Evolutionary conservation across 1,139 yeast genomes (phyloP), one percentile per base, ranked within the genome.

Genomic region (Arxiozyma bovina): DNA sequence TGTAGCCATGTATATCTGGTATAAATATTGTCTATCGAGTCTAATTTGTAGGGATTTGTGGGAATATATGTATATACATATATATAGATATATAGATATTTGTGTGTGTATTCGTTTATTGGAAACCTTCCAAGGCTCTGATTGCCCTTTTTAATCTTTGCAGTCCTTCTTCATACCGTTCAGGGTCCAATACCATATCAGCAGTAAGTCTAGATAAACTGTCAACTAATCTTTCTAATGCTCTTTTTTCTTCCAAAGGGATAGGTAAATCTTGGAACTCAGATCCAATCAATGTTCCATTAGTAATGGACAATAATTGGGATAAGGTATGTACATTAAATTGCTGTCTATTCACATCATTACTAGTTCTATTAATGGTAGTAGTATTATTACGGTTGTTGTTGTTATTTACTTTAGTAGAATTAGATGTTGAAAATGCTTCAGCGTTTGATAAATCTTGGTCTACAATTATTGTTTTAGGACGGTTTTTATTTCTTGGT

Each of bases 131-230:
- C 53, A 91, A 74, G 0, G 90, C 95, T 54, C 87, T 74, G 56
- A 89, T 77, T 0, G 96, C 97, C 63, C 82, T 83, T 63, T 85
- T 87, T 60, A 91, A 73, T 58, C 97, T 74, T 59, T 80, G 77
- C 45, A 88, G 78, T n/a, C 96, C 96, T 58, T 87, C 87, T 30
- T 84, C 85, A 58, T 87, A 83, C 63, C 94, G 79, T 42, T 80
- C 81, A 46, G 87, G 87, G 69, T 91, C 96, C 53, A 87, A 70
- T 54, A 88, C 85, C 87, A 91, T 90, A 67, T 90, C 96, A 55
- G 91, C 87, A 4, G 96, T 88, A 57, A 91, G 77, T 62, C 94
- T 77, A 23, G 94, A 85, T 55, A 91, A 74, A 1, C 95, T 85
- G 64, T 89, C 96, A 5, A 91, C 87, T 50, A 91, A 81, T 69